A percentile compares a stretch with the other conserved stretches of the same genome.
phyloP scores from a whole-genome alignment of 108 stramenopile species.

The Discostella pseudostelligera region DNA sequence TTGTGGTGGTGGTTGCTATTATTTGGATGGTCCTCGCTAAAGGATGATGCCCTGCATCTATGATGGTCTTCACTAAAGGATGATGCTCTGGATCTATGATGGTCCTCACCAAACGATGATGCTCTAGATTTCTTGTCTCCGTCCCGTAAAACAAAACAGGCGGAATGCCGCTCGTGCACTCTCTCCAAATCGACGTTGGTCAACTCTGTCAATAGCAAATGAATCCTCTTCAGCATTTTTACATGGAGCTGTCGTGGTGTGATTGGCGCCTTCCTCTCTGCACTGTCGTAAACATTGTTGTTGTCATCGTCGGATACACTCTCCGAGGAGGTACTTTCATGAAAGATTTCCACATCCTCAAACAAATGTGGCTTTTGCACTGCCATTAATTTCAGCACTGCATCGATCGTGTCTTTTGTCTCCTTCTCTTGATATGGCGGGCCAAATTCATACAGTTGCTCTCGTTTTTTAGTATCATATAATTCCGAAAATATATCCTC shows the following conservation, averaged over 20 bases:
- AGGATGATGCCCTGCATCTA: no score
- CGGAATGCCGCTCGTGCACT: constrained; percentile 20
- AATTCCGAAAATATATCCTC: constrained; percentile 54
- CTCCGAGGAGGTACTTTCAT: neutral
- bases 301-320: constrained; percentile 6
- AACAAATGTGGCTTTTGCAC: constrained; percentile 12
- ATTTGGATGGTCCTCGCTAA: neutral
- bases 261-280: constrained; percentile 2
- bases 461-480: constrained; percentile 37
- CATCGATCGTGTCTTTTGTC: constrained; percentile 28
- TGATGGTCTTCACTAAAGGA: neutral
- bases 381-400: constrained; percentile 23
- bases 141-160: constrained; percentile 27
- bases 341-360: neutral
- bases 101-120: constrained; percentile 2
- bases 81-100: neutral
- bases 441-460: constrained; percentile 39
- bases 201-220: constrained; percentile 12
- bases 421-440: constrained; percentile 38
- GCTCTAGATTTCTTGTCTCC: neutral
- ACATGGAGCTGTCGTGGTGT: neutral
- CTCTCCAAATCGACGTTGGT: constrained; percentile 19
- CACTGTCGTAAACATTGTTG: neutral
- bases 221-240: constrained; percentile 9
- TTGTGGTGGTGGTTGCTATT: neutral